Evolutionary conservation across 768 basidiomycete species (phyloP), one percentile per base, ranked within the genome.

Genomic region (Epithele typhae): DNA sequence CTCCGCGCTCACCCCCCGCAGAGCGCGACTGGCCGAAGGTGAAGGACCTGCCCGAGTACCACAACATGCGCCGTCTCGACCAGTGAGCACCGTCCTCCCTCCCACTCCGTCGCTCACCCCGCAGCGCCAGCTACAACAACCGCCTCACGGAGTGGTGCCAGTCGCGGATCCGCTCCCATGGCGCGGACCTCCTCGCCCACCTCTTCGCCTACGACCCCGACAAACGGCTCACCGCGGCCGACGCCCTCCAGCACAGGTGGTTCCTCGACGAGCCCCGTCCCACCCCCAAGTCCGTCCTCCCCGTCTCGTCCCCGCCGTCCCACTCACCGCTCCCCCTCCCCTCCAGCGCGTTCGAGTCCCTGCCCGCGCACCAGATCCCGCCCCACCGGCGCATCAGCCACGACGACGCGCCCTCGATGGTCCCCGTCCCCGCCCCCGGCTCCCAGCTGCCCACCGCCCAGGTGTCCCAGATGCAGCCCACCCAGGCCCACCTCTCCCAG

Each of bases 121-220:
- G 62, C 21, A 71, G 61, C 25, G 30, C 8, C 55, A 81, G 79
- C 35, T 82, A 74, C 59, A 74, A 59, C 67, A 85, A 75, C 49
- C 81, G 77, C 38, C 78, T 89, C 8, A 64, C 59, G 8, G 80
- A 78, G 33, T 97, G 95, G 94, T 95, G 84, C 48, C 75, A 77
- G 43, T 60, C 66, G 11, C 78, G 86, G 32, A 72, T 86, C 41
- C 75, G 78, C 32, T 72, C 79, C 27, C 67, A 73, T 2, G 91
- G 87, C 21, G 84, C 84, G 61, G 89, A 95, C 48, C 79, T 98
- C 45, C 81, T 99, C n/a, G 76, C 77, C 11, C 76, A 81, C 49
- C 73, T 98, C 30, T 95, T 99, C 63, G 77, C 78, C 9, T 98
- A 93, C 68, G 91, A 97, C 65, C 95, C 95, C 1, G 87, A 88